Evolutionary conservation across 495 filamentous ascomycete species (phyloP), one percentile per base, ranked within the genome.

Genomic region (Talaromyces ruber): DNA sequence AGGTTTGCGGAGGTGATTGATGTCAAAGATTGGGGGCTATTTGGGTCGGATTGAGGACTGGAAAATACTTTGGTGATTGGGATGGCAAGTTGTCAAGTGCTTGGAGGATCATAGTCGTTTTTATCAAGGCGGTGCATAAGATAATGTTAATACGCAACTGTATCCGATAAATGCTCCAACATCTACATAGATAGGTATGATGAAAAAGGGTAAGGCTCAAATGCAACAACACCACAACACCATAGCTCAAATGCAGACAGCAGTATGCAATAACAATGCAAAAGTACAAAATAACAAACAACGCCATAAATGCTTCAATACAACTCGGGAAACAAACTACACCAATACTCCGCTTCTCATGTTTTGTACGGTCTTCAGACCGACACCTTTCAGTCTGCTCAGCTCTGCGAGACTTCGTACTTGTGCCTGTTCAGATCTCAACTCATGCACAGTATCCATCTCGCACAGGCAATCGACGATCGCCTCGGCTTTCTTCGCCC

Each of bases 11-110:
- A 78, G 69, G 86, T 70, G 9, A 84, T 98, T 62, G 84, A 89
- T 67, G 79, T 98, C 50, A 83, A 83, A 75, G 87, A 95, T 73
- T 97, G 90, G 91, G 78, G 78, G 14, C 72, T 98, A 32, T 97
- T 97, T 74, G 83, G 77, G 56, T 81, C 39, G 12, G 59, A 12
- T 30, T 30, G 25, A 51, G 16, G 26, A n/a, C 6, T 50, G 50
- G 14, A 21, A 47, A 9, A 22, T 7, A 45, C 8, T 12, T 26
- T 47, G 28, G 24, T 59, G 11, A 7, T 9, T 39, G 29, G 18
- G n/a, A 25, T 18, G 58, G 16, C 22, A 51, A 26, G 21, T 60
- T 60, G 34, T 18, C 34, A 5, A 52, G 37, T n/a, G 0, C 7
- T 21, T 4, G 43, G 43, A 21, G 43, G 43, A 47, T 21, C 3